These are phyloP conservation scores for Phyllosticta ampelicida DNA, from an alignment of 2,329 filamentous ascomycete genomes.

Conservation along the genomic window DNA sequence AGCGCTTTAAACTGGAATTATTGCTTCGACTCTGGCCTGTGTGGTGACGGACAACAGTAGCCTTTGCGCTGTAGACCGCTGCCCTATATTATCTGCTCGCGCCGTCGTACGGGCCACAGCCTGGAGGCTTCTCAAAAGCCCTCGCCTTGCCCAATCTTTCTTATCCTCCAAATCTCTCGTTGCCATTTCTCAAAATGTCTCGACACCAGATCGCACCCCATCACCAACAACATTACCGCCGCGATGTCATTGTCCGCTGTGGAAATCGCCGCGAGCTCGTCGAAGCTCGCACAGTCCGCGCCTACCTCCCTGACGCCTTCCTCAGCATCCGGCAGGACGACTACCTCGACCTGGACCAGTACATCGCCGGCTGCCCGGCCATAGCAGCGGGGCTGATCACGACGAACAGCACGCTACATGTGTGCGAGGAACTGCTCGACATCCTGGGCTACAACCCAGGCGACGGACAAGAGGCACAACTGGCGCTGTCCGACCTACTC, in stretches of 20 bases:
- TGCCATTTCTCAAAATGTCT: background rate
- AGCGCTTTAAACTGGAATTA: background rate
- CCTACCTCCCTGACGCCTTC: constrained; percentile 1
- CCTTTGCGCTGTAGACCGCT: background rate
- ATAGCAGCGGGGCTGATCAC: background rate
- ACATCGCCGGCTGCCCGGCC: background rate
- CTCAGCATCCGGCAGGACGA: background rate
- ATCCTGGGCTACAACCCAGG: background rate
- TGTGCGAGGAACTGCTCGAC: background rate
- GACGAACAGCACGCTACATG: background rate
- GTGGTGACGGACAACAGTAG: background rate
- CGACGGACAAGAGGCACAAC: background rate
- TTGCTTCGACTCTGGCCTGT: background rate
- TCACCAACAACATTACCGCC: constrained; percentile 1
- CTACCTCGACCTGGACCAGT: constrained; percentile 3
- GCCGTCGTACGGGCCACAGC: background rate
- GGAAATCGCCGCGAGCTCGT: background rate
- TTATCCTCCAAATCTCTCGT: background rate
- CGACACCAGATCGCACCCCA: background rate
- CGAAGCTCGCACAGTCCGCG: background rate
- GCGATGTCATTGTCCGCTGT: background rate
- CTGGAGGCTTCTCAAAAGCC: background rate
- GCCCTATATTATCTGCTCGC: background rate
- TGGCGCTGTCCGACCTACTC: background rate
- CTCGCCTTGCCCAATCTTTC: background rate